Base-by-base conservation (phyloP, 164 flowering plant species). In the Tinospora cordifolia region DNA sequence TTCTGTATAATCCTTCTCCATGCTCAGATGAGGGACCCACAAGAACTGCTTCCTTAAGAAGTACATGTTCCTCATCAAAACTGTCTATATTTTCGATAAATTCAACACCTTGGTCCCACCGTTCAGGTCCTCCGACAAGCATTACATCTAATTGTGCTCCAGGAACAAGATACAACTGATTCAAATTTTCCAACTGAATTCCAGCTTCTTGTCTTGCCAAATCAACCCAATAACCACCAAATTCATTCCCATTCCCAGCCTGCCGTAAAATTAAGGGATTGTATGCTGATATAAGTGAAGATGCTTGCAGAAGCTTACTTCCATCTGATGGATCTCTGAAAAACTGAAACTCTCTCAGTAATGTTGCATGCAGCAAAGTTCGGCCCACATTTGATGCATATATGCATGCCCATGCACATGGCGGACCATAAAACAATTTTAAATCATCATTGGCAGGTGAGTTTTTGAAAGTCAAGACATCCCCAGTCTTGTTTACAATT, bases 141-240 rank as follows among this genome's bases (percentile, higher is more conserved):
- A 79, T 65, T 19, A 90, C 77, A 79, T 91, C 89, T 41, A 89
- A 22, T 65, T 81, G 75, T 67, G 98, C 83, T 75, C 89, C 90
- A 74, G 95, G 96, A 51, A 69, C 92, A 80, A 94, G 96, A 83
- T 81, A 81, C 67, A 91, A 60, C 70, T 75, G 67, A 30, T 85
- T 83, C 83, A 87, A 51, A 73, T 70, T 75, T 67, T 71, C 70
- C 65, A 81, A 67, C 73, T 77, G 79, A 70, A 71, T 67, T 60
- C 63, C 72, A 69, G 85, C 73, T 75, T 81, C 85, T 69, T 71
- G 68, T 65, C 65, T 71, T 65, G 75, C 69, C 69, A 77, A 71
- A 81, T 91, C 83, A 77, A 83, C 79, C 87, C 85, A 86, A 72
- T 90, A 91, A 66, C 98, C 98, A 75, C 97, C 98, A 85, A 82